A percentile compares a stretch with the other conserved stretches of the same genome.
These are phyloP conservation scores for Hura crepitans DNA, from an alignment of 441 rosid genomes.

Conservation along the genomic window DNA sequence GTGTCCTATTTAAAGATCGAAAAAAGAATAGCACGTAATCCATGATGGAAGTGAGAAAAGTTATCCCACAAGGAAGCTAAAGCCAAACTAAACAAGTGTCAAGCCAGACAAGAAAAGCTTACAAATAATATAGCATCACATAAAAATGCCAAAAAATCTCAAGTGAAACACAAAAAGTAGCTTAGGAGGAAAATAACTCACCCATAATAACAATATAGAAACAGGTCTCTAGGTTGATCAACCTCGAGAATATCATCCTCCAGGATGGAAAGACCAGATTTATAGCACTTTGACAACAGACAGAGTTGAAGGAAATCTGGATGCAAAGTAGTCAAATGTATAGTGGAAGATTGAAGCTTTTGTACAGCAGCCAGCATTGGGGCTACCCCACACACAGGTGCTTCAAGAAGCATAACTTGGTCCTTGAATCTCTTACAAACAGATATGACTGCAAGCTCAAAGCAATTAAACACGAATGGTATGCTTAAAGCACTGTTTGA, in stretches of 20 bases:
- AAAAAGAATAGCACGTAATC: no score
- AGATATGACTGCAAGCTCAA: slow-evolving; percentile 46
- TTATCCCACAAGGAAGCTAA: background rate
- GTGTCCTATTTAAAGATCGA: no score
- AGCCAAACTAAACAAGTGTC: background rate
- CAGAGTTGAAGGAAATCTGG: slow-evolving; percentile 90
- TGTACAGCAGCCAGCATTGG: slow-evolving; percentile 64
- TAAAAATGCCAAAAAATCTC: slow-evolving; percentile 10
- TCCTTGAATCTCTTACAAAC: slow-evolving; percentile 89
- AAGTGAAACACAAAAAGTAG: background rate
- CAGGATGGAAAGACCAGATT: slow-evolving; percentile 66
- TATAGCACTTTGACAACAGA: slow-evolving; percentile 66
- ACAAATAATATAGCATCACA: background rate
- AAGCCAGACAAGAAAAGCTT: background rate
- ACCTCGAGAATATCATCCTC: slow-evolving; percentile 84
- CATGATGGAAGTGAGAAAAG: background rate
- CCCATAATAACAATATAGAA: slow-evolving; percentile 92
- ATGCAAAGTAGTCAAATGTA: slow-evolving; percentile 77
- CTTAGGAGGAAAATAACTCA: slow-evolving; percentile 35
- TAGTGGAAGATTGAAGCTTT: slow-evolving; percentile 69
- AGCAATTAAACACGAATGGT: slow-evolving; percentile 14
- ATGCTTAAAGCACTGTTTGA: background rate
- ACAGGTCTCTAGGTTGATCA: slow-evolving; percentile 84
- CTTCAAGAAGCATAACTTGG: slow-evolving; percentile 52
- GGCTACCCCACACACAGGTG: slow-evolving; percentile 71